Base-by-base conservation (phyloP, 176 grass and related monocot genomes). In the Puya raimondii region DNA sequence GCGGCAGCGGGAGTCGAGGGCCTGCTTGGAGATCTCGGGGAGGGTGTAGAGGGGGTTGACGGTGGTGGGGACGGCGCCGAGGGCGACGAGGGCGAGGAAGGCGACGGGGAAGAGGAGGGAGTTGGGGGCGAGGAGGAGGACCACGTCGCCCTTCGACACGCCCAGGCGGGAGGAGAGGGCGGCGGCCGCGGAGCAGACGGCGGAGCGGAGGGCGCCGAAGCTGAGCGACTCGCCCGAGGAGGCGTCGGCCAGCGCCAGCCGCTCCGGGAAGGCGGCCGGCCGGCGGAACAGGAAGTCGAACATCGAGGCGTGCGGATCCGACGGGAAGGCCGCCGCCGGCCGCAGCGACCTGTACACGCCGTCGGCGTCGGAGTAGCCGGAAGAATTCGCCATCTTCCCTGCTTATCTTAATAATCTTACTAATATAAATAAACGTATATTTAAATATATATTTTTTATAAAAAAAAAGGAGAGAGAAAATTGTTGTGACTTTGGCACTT, bases 11-110 rank as follows among this genome's bases (percentile, higher is more conserved):
- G 89, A 65, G 70, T 97, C 89, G 59, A 67, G 2, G 14, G 57
- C 93, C 79, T 97, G 93, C 86, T 90, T 92, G 69, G 76, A 26
- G 69, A 97, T 61, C 84, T 97, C 93, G 63, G 73, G 52, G 2
- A 74, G 54, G 29, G 86, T 92, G 22, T 97, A 97, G 26, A 87
- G 68, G 33, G 93, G 93, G 56, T 92, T 97, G 33, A 84, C 89
- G 4, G 93, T 90, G 79, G 84, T 97, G 42, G 64, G 79, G 75
- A 92, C 59, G 79, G 86, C 89, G 49, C 93, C 93, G 59, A 82
- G 76, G 17, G 84, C 81, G 49, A 91, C 64, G 54, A 76, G 51
- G 11, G 86, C 86, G 71, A 92, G 81, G 80, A 97, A 90, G 77
- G 81, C 87, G 74, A 97, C 80, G 0, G 84, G 88, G 76, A 87